Percentiles rank a stretch among this genome's conserved stretches.
phyloP scores from a whole-genome alignment of 108 stramenopile species.

The Skeletonema tropicum region DNA sequence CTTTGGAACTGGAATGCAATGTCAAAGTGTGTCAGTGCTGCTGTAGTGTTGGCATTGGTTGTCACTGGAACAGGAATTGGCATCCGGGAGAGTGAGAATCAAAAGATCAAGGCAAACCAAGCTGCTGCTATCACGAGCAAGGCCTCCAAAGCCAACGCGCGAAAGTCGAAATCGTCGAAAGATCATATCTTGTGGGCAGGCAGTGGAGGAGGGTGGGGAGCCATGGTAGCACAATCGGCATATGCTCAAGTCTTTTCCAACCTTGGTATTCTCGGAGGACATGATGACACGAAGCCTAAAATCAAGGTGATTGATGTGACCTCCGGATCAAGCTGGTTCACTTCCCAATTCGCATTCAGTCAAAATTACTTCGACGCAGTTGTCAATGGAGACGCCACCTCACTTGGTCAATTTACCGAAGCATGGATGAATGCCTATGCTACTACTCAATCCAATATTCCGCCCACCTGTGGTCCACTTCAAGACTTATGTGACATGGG shows the following conservation, averaged over 20 bases:
- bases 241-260: constrained; percentile 9
- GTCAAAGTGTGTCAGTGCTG: too few relatives aligned
- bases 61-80: too few relatives aligned
- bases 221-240: constrained; percentile 13
- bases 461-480: background rate
- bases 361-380: constrained; percentile 3
- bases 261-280: background rate
- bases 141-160: too few relatives aligned
- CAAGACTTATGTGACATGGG: background rate
- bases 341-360: background rate
- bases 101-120: too few relatives aligned
- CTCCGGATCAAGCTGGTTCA: constrained; percentile 5
- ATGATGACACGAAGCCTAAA: background rate
- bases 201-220: constrained; percentile 1
- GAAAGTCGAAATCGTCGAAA: too few relatives aligned
- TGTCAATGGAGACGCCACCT: background rate
- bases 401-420: constrained; percentile 2
- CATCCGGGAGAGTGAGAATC: too few relatives aligned
- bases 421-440: constrained; percentile 15
- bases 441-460: background rate
- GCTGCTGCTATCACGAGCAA: too few relatives aligned
- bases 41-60: too few relatives aligned
- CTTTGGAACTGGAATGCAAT: too few relatives aligned
- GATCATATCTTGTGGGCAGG: background rate
- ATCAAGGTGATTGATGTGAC: background rate